Conservation (phyloP, 352 stramenopile genomes). For the Stephanocyclus meneghinianus region DNA sequence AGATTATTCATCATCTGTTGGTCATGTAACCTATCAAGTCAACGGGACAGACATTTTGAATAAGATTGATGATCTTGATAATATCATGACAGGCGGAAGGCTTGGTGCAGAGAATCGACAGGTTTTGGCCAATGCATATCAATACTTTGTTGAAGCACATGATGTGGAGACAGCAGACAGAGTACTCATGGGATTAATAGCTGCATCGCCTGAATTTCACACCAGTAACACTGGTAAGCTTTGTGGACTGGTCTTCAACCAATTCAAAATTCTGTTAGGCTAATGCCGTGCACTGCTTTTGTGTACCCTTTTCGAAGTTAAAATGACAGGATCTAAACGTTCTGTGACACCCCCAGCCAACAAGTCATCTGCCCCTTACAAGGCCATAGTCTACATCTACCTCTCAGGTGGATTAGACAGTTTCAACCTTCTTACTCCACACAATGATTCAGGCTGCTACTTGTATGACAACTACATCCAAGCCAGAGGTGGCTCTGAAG, state of each 20-base stretch:
- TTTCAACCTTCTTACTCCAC: slow-evolving; percentile 62
- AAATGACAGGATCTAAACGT: slow-evolving; percentile 24
- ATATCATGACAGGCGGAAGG: slow-evolving; percentile 65
- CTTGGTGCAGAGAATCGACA: slow-evolving; percentile 51
- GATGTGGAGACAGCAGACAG: slow-evolving; percentile 20
- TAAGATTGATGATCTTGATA: slow-evolving; percentile 69
- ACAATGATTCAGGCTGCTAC: slow-evolving; percentile 38
- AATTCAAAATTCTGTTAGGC: background rate
- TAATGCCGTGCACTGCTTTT: background rate
- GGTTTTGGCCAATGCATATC: slow-evolving; percentile 40
- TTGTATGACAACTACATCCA: slow-evolving; percentile 64
- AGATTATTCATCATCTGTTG: slow-evolving; percentile 36
- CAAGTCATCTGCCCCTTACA: slow-evolving; percentile 52
- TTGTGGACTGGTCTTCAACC: background rate
- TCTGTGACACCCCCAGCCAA: slow-evolving; percentile 8
- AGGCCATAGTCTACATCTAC: slow-evolving; percentile 73
- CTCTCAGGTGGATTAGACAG: slow-evolving; percentile 59
- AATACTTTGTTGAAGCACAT: slow-evolving; percentile 33
- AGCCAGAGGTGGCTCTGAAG: slow-evolving; percentile 35
- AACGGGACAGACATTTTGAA: slow-evolving; percentile 11
- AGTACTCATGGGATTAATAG: slow-evolving; percentile 62
- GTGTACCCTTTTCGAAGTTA: background rate
- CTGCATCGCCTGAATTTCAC: slow-evolving; percentile 71
- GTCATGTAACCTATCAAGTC: slow-evolving; percentile 15
- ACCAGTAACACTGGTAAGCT: slow-evolving; percentile 36